Evolutionary conservation across 1,284 basidiomycete species (phyloP).

Genomic region (Sporisorium graminicola): DNA sequence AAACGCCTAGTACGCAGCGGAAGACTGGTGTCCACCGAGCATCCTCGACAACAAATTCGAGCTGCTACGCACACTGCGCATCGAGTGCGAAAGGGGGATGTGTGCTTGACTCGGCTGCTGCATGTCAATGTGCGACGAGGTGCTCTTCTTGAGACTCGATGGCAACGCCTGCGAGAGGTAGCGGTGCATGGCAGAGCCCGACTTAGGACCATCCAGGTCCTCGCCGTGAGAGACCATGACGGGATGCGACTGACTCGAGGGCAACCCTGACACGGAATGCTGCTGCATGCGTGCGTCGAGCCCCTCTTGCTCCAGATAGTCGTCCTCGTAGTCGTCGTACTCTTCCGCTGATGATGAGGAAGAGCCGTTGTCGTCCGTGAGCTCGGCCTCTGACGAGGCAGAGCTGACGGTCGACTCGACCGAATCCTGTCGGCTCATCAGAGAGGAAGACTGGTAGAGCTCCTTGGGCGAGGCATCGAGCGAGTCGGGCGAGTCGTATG

Average conservation of each 20-base stretch:
- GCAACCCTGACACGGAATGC: conserved; percentile 36
- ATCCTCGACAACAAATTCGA: conserved; percentile 60
- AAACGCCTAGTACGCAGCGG: conserved; percentile 38
- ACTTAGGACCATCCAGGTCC: conserved; percentile 44
- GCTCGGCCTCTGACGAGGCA: conserved; percentile 63
- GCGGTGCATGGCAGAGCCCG: conserved; percentile 57
- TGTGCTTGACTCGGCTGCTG: conserved; percentile 54
- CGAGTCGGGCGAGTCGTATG: conserved; percentile 47
- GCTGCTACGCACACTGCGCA: conserved; percentile 60
- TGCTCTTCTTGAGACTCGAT: conserved; percentile 59
- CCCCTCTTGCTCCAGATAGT: conserved; percentile 57
- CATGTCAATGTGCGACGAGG: conserved; percentile 48
- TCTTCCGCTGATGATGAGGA: conserved; percentile 65
- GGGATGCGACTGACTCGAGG: conserved; percentile 38
- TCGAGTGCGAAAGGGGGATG: conserved; percentile 37
- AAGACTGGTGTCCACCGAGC: conserved; percentile 54
- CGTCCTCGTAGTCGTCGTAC: conserved; percentile 65
- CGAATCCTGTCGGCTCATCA: conserved; percentile 60
- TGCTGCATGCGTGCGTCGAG: conserved; percentile 53
- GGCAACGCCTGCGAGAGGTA: conserved; percentile 59
- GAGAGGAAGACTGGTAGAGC: conserved; percentile 26
- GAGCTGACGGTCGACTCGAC: conserved; percentile 52
- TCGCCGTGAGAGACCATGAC: conserved; percentile 41
- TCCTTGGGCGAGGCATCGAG: conserved; percentile 38
- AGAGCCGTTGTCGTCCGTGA: conserved; percentile 68